Conservation (phyloP, 1,284 basidiomycete genomes). For the Ceratobasidium sp. region DNA sequence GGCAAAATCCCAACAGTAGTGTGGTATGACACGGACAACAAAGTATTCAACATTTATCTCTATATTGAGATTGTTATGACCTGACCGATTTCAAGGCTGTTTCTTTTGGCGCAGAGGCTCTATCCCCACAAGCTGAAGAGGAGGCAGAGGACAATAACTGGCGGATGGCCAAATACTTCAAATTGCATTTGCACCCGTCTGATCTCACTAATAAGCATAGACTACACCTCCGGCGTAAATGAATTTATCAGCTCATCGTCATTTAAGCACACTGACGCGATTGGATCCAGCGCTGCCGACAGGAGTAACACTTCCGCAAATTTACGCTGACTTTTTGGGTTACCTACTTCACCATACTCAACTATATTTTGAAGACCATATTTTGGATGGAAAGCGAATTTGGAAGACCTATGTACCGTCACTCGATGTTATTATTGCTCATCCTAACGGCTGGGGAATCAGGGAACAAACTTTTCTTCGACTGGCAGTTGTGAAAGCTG, state of each 20-base stretch:
- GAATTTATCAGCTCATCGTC: not conserved
- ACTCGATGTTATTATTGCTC: slow-evolving; percentile 30
- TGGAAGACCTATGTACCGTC: slow-evolving; percentile 9
- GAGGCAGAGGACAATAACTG: slow-evolving; percentile 30
- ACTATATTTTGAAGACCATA: slow-evolving; percentile 22
- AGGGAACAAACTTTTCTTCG: slow-evolving; percentile 27
- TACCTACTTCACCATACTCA: slow-evolving; percentile 32
- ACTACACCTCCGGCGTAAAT: not conserved
- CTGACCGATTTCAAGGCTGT: slow-evolving; percentile 23
- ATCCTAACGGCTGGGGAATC: slow-evolving; percentile 40
- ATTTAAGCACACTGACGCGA: not conserved
- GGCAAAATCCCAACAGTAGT: slow-evolving; percentile 40
- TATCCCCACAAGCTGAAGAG: slow-evolving; percentile 8
- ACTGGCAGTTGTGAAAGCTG: not conserved
- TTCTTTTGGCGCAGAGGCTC: slow-evolving; percentile 38
- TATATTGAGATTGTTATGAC: not conserved
- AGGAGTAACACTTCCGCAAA: slow-evolving; percentile 5
- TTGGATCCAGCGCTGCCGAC: slow-evolving; percentile 1
- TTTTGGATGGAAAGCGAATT: slow-evolving; percentile 8
- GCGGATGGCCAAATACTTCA: slow-evolving; percentile 41
- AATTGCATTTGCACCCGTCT: slow-evolving; percentile 39
- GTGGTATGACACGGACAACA: slow-evolving; percentile 35
- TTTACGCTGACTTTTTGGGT: slow-evolving; percentile 32
- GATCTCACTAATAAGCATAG: not conserved
- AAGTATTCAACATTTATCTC: not conserved